Evolutionary conservation across 176 grass and related monocot species (phyloP), one percentile per base, ranked within the genome.

Genomic region (Aegilops bicornis): DNA sequence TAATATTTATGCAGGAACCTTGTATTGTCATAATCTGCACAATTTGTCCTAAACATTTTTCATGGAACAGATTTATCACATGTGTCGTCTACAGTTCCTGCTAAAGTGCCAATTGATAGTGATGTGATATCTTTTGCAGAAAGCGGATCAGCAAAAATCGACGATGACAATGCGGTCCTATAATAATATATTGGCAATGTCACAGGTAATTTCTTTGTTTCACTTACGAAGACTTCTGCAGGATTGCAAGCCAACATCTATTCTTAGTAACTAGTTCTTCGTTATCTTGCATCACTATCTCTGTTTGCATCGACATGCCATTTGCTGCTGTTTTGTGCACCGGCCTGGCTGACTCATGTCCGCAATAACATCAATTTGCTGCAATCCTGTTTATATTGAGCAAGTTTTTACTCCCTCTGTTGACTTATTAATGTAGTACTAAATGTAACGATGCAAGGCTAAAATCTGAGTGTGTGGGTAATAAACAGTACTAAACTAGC

Each of bases 121-220:
- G 10, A 45, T 92, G 22, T 77, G 60, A 64, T 48, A 81, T n/a
- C 45, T 72, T 79, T 61, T 91, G 85, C 89, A 99, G 97, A 99
- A 91, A 97, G 27, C 40, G 1, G 89, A 99, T 72, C 94, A 93
- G 73, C 97, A 97, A 63, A 93, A 92, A 89, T 87, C 90, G 31
- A 93, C 94, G 71, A 91, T 60, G 42, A 89, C 76, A 77, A 84
- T 97, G 82, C 83, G 89, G 62, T 87, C 93, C 45, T 99, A 93
- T 79, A 99, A 99, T 74, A 99, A 99, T 85, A 99, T 99, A 90
- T 80, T 99, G 87, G 78, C 92, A 82, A 91, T 99, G 94, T 60
- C 87, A 13, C 92, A 99, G 94, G 97, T 99, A 58, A 33, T 79
- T 83, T 68, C 13, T 48, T 77, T 84, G 4, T 83, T 76, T 56